These are phyloP conservation scores for Penicillium griseofulvum DNA, from an alignment of 2,329 filamentous ascomycete species.

Conservation along the genomic window DNA sequence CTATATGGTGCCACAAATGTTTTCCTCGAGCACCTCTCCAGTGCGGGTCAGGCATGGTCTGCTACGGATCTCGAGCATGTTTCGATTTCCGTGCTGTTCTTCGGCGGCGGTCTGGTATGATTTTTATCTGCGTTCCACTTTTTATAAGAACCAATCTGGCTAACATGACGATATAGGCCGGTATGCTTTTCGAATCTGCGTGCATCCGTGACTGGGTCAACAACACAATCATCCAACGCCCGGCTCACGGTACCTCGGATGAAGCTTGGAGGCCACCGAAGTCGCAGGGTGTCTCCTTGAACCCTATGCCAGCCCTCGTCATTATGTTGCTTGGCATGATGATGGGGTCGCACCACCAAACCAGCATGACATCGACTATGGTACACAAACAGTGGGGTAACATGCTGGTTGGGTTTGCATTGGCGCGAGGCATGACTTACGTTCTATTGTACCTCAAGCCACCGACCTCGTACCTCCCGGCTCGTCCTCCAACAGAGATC, in stretches of 20 bases:
- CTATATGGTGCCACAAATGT: conserved; percentile 86
- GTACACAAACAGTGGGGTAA: conserved; percentile 92
- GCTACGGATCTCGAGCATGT: conserved; percentile 84
- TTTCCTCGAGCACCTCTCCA: conserved; percentile 83
- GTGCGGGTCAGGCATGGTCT: conserved; percentile 68
- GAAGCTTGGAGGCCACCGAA: conserved; percentile 59
- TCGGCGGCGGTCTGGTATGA: conserved; percentile 78
- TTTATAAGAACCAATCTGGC: not conserved
- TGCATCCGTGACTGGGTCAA: conserved; percentile 60
- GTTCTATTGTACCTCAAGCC: conserved; percentile 75
- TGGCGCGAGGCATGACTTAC: conserved; percentile 77
- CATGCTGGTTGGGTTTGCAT: conserved; percentile 74
- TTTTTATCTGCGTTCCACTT: not conserved
- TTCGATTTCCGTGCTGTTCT: conserved; percentile 89
- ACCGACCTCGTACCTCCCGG: conserved; percentile 74
- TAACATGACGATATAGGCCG: conserved; percentile 50
- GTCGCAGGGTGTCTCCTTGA: conserved; percentile 73
- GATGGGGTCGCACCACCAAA: conserved; percentile 91
- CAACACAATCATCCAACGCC: conserved; percentile 46
- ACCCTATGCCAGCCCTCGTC: conserved; percentile 82
- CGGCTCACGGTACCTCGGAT: conserved; percentile 43
- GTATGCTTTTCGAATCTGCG: conserved; percentile 80
- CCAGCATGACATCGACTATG: conserved; percentile 81
- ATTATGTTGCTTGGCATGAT: conserved; percentile 86
- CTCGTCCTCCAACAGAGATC: conserved; percentile 86